A percentile compares a stretch with the other conserved stretches of the same genome.
phyloP scores from a whole-genome alignment of 139 green algal genomes.

The Coccomyxa sp. region DNA sequence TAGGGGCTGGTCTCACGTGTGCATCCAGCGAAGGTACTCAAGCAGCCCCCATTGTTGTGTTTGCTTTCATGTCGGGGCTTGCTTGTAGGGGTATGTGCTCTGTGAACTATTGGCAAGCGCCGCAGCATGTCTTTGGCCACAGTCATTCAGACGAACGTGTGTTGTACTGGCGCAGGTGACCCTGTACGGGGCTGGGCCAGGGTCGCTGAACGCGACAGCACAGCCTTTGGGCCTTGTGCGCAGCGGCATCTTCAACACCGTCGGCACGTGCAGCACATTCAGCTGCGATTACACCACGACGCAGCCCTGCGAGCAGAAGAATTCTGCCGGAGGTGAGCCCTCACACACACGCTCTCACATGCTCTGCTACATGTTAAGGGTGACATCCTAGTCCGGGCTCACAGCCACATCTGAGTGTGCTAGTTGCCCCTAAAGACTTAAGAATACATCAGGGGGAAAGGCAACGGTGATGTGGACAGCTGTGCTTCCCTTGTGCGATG shows the following conservation, averaged over 20 bases:
- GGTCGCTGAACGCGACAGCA: not conserved
- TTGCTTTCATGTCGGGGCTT: not conserved
- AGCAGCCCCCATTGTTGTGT: not conserved
- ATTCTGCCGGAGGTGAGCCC: not conserved
- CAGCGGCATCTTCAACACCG: not conserved
- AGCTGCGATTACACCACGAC: not conserved
- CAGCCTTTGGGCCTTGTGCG: not conserved
- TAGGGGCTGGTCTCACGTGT: not conserved
- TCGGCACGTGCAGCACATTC: not conserved
- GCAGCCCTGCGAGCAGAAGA: not conserved
- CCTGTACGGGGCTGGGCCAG: not conserved
- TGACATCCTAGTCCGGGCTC: too few species aligned
- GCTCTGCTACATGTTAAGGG: too few species aligned
- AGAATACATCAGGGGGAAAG: too few species aligned
- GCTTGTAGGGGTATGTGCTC: not conserved
- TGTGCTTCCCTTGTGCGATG: too few species aligned
- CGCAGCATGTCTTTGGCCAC: not conserved
- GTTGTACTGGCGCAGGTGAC: not conserved
- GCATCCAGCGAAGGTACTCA: not conserved
- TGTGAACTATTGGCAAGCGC: not conserved
- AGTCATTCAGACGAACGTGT: not conserved
- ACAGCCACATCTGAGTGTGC: too few species aligned
- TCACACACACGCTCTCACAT: too few species aligned
- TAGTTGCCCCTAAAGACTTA: too few species aligned
- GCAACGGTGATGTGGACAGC: too few species aligned